Conservation (phyloP, 2,329 filamentous ascomycete species). For the Emergomyces pasteurianus region DNA sequence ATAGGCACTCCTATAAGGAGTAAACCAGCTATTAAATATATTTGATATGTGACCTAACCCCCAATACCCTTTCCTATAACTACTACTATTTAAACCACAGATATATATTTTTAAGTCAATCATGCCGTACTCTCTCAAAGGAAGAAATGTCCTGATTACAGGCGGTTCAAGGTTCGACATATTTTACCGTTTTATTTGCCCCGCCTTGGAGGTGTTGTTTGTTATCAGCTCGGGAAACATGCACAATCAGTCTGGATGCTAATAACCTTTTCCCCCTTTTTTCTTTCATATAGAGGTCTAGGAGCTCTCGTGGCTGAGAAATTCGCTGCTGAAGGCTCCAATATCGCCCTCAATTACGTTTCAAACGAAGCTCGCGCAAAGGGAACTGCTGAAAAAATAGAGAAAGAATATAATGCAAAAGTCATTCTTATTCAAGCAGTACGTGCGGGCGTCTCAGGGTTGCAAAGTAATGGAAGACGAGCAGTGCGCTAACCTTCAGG, state of each 20-base stretch:
- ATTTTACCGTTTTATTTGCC: neutral
- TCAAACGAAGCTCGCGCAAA: conserved; percentile 49
- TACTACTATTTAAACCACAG: neutral
- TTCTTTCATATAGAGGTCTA: conserved; percentile 46
- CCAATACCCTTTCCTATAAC: neutral
- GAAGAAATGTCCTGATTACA: conserved; percentile 52
- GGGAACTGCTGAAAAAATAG: conserved; percentile 44
- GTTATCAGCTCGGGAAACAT: neutral
- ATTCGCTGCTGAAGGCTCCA: conserved; percentile 56
- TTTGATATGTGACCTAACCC: neutral
- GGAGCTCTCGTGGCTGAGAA: conserved; percentile 56
- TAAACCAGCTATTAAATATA: too few relatives aligned
- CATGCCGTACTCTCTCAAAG: conserved; percentile 53
- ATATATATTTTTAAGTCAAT: neutral
- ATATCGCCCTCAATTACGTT: conserved; percentile 63
- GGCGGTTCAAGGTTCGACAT: conserved; percentile 46
- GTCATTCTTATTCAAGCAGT: conserved; percentile 50
- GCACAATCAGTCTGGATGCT: neutral
- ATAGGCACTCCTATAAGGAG: neutral
- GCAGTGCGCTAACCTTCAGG: conserved; percentile 5
- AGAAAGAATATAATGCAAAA: conserved; percentile 40
- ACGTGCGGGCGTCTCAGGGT: conserved; percentile 16
- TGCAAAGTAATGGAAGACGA: neutral
- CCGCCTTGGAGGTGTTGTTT: neutral
- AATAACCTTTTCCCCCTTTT: neutral